Evolutionary conservation across 2,329 filamentous ascomycete genomes (phyloP).

Genomic region (Claviceps sp.): DNA sequence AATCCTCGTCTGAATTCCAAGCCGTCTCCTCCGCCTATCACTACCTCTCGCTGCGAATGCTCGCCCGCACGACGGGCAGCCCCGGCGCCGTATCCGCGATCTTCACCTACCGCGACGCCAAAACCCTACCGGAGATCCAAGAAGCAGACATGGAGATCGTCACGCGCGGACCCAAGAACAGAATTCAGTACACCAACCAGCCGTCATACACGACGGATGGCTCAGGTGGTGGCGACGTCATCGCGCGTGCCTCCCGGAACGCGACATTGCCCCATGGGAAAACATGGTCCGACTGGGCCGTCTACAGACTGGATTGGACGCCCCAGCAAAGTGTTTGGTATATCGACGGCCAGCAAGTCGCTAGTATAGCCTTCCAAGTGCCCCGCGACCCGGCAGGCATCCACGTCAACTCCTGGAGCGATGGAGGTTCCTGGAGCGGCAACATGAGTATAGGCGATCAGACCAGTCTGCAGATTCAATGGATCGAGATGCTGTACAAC

Average conservation of each 20-base stretch:
- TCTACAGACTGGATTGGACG: slow-evolving; percentile 26
- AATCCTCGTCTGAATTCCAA: slow-evolving; percentile 35
- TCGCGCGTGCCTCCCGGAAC: slow-evolving; percentile 33
- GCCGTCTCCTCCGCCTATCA: slow-evolving; percentile 17
- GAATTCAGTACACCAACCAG: slow-evolving; percentile 47
- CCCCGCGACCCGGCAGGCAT: slow-evolving; percentile 38
- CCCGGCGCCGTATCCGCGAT: slow-evolving; percentile 37
- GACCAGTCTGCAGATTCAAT: slow-evolving; percentile 46
- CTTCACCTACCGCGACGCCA: slow-evolving; percentile 34
- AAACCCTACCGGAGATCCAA: slow-evolving; percentile 21
- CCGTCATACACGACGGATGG: slow-evolving; percentile 27
- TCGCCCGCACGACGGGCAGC: slow-evolving; percentile 33
- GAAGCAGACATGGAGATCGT: slow-evolving; percentile 35
- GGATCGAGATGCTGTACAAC: slow-evolving; percentile 48
- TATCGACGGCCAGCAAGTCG: slow-evolving; percentile 34
- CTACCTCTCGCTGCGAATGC: slow-evolving; percentile 30
- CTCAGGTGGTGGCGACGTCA: slow-evolving; percentile 23
- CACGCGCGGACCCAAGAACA: slow-evolving; percentile 29
- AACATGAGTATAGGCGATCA: slow-evolving; percentile 37
- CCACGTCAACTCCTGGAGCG: slow-evolving; percentile 47
- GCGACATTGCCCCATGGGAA: slow-evolving; percentile 29
- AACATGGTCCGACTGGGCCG: slow-evolving; percentile 41
- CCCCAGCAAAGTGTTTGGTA: slow-evolving; percentile 40
- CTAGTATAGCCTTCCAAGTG: slow-evolving; percentile 40
- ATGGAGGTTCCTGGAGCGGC: slow-evolving; percentile 46